phyloP scores from a whole-genome alignment of 1,284 basidiomycete species.

The Exsudoporus floridanus region DNA sequence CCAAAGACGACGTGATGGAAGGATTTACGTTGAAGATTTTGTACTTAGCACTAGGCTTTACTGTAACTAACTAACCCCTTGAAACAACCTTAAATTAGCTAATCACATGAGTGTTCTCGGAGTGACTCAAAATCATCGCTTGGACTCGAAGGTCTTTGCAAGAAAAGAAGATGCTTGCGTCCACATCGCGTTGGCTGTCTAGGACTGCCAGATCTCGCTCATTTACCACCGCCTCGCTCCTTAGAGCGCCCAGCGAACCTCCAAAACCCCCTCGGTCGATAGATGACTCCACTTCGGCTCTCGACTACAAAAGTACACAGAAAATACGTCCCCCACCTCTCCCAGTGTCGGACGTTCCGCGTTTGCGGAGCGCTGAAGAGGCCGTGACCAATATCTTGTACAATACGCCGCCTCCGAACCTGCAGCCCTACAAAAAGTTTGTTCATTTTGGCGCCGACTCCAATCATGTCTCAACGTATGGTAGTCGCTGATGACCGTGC shows the following conservation, averaged over 20 bases:
- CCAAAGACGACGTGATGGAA: slow-evolving; percentile 37
- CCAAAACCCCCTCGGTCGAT: slow-evolving; percentile 66
- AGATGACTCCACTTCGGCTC: slow-evolving; percentile 89
- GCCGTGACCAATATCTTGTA: slow-evolving; percentile 95
- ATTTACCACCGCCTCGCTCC: slow-evolving; percentile 14
- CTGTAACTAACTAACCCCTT: neutral
- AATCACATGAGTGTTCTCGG: slow-evolving; percentile 6
- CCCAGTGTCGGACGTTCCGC: slow-evolving; percentile 73
- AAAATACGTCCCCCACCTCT: slow-evolving; percentile 71
- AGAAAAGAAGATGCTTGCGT: slow-evolving; percentile 13
- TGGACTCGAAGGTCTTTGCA: neutral
- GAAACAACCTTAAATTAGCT: slow-evolving; percentile 4
- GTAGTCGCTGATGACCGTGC: slow-evolving; percentile 6
- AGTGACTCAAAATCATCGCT: neutral
- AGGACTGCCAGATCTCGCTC: slow-evolving; percentile 16
- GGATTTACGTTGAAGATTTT: neutral
- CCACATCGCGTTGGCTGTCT: slow-evolving; percentile 20
- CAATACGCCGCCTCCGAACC: slow-evolving; percentile 91
- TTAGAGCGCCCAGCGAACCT: slow-evolving; percentile 27
- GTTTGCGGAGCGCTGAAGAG: slow-evolving; percentile 83
- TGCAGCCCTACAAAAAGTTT: slow-evolving; percentile 93
- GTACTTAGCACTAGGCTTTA: neutral
- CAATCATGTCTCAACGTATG: no score
- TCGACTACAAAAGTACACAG: slow-evolving; percentile 88
- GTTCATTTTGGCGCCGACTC: slow-evolving; percentile 27